A percentile compares a stretch with the other conserved stretches of the same genome.
phyloP scores from a whole-genome alignment of 2,329 filamentous ascomycete species.

The Aspergillus tanneri region DNA sequence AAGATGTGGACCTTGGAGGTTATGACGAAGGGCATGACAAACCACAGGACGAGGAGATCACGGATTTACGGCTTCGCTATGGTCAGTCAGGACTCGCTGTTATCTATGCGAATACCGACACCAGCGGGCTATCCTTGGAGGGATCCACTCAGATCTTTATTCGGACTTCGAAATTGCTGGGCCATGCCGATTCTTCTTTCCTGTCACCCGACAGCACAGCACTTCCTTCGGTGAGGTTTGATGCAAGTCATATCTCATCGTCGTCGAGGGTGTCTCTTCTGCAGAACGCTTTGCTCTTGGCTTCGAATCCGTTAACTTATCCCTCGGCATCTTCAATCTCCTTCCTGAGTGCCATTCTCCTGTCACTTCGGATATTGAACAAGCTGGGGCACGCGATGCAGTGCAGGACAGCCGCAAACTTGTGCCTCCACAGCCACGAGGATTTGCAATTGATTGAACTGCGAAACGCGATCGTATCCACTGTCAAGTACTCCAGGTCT shows the following conservation, averaged over 20 bases:
- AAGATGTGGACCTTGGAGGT: constrained; percentile 59
- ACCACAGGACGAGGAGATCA: constrained; percentile 44
- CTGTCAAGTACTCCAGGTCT: constrained; percentile 45
- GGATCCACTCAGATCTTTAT: constrained; percentile 51
- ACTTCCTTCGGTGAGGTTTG: constrained; percentile 33
- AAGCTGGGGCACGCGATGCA: constrained; percentile 39
- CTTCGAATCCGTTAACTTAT: constrained; percentile 43
- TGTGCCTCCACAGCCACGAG: constrained; percentile 54
- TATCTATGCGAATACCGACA: constrained; percentile 55
- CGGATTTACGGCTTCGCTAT: constrained; percentile 50
- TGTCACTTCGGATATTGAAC: constrained; percentile 42
- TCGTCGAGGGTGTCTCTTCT: constrained; percentile 43
- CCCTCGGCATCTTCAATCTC: constrained; percentile 41
- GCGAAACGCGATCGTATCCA: constrained; percentile 52
- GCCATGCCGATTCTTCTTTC: constrained; percentile 48
- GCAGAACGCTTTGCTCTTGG: constrained; percentile 41
- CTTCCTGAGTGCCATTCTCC: constrained; percentile 43
- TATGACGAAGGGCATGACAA: constrained; percentile 46
- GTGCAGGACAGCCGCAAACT: constrained; percentile 43
- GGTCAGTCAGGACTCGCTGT: constrained; percentile 60
- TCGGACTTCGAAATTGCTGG: constrained; percentile 52
- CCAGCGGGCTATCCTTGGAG: constrained; percentile 47
- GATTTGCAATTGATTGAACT: constrained; percentile 56
- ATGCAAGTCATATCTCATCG: constrained; percentile 33
- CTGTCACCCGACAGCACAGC: constrained; percentile 20